Percentiles rank a stretch among this genome's conserved stretches.
These are phyloP conservation scores for Citrus maxima DNA, from an alignment of 345 rosid species.

Conservation along the genomic window DNA sequence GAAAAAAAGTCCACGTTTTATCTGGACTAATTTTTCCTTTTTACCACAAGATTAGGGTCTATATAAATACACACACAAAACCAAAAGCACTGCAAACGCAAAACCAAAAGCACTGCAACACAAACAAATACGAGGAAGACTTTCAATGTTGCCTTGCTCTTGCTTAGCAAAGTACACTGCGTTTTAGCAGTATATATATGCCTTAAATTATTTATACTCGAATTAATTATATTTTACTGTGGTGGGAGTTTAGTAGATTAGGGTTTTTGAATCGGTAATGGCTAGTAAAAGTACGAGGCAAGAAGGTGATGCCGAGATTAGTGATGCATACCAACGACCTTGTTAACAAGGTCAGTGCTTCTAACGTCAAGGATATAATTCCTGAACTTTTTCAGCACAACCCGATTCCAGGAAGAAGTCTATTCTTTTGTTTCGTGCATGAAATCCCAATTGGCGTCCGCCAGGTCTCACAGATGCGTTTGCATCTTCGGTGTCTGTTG, in stretches of 20 bases:
- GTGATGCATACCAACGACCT: constrained; percentile 56
- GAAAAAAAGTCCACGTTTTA: background rate
- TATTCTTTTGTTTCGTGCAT: constrained; percentile 78
- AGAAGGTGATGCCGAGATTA: constrained; percentile 34
- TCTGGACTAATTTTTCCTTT: background rate
- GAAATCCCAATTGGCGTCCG: constrained; percentile 98
- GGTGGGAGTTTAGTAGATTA: background rate
- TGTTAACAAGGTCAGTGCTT: constrained; percentile 79
- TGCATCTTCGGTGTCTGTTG: constrained; percentile 76
- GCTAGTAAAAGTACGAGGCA: constrained; percentile 6
- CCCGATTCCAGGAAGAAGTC: constrained; percentile 80
- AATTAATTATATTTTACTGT: too few species aligned
- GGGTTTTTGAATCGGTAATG: constrained; percentile 7
- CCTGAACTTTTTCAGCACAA: constrained; percentile 86
- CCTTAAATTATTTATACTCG: background rate
- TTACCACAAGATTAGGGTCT: background rate
- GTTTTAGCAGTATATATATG: background rate
- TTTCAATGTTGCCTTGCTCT: too few species aligned
- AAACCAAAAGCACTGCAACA: background rate
- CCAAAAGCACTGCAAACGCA: background rate
- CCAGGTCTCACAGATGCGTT: constrained; percentile 85
- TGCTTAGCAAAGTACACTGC: background rate
- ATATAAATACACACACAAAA: background rate
- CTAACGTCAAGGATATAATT: constrained; percentile 76
- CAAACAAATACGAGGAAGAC: too few species aligned